phyloP scores from a whole-genome alignment of 2,329 filamentous ascomycete species.

The Exophiala mesophila region DNA sequence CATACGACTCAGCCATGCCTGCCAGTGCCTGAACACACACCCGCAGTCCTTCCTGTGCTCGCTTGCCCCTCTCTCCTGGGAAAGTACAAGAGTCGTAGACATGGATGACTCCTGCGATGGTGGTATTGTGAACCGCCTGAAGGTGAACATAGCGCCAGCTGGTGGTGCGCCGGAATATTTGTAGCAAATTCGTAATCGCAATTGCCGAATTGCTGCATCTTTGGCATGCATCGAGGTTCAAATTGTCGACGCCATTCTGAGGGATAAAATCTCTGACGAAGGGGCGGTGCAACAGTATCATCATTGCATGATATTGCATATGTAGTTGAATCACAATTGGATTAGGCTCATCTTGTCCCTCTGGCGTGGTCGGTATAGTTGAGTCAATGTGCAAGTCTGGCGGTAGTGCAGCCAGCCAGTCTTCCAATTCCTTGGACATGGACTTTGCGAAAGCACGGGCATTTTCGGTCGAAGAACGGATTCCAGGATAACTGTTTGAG shows the following conservation, averaged over 20 bases:
- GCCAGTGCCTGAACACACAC: constrained; percentile 18
- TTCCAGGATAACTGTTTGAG: too few species aligned
- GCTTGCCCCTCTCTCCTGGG: constrained; percentile 25
- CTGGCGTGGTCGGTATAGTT: too few species aligned
- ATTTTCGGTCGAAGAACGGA: too few species aligned
- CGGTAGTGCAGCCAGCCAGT: not conserved
- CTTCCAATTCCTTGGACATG: not conserved
- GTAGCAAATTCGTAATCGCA: constrained; percentile 6
- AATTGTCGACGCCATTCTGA: not conserved
- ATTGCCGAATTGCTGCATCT: constrained; percentile 6
- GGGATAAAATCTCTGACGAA: not conserved
- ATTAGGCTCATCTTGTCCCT: too few species aligned
- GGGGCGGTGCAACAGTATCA: not conserved
- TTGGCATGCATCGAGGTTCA: not conserved
- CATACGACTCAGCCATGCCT: constrained; percentile 22
- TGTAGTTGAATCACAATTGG: not conserved
- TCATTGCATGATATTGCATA: not conserved
- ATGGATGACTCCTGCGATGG: constrained; percentile 15
- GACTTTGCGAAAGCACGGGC: not conserved
- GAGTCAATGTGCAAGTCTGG: not conserved
- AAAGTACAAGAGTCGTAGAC: constrained; percentile 6
- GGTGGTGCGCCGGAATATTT: constrained; percentile 4
- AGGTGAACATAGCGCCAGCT: constrained; percentile 9
- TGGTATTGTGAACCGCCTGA: constrained; percentile 12
- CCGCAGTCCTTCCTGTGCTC: constrained; percentile 38